Conservation (phyloP, 75 land plant species). For the Cryptomeria japonica region DNA sequence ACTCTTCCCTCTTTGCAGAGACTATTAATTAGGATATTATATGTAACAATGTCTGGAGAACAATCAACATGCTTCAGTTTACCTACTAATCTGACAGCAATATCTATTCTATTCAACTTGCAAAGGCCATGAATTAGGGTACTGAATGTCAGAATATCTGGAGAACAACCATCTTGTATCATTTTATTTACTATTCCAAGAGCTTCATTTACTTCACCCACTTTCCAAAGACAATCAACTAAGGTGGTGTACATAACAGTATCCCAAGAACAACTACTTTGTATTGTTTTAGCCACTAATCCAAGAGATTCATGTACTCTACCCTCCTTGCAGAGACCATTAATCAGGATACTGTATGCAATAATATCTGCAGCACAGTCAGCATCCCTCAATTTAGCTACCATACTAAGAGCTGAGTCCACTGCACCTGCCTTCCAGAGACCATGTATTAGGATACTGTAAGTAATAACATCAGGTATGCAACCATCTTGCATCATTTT, state of each 20-base stretch:
- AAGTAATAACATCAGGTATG: slow-evolving; percentile 44
- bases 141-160: slow-evolving; percentile 12
- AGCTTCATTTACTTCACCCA: not conserved
- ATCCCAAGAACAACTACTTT: not conserved
- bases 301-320: slow-evolving; percentile 17
- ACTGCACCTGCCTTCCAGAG: slow-evolving; percentile 41
- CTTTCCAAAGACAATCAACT: not conserved
- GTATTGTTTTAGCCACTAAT: not conserved
- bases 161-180: not conserved
- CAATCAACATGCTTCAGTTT: slow-evolving; percentile 5
- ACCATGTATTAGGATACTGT: slow-evolving; percentile 58
- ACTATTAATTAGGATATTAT: slow-evolving; percentile 57
- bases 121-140: slow-evolving; percentile 5
- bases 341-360: slow-evolving; percentile 51
- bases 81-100: not conserved
- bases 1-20: slow-evolving; percentile 46
- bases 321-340: slow-evolving; percentile 37
- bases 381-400: slow-evolving; percentile 34
- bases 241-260: not conserved
- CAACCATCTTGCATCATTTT: slow-evolving; percentile 49
- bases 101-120: not conserved
- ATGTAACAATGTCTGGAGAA: slow-evolving; percentile 20
- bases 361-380: slow-evolving; percentile 39
- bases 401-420: slow-evolving; percentile 42
- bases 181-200: not conserved